A percentile compares a stretch with the other conserved stretches of the same genome.
Evolutionary conservation across 139 green algal species (phyloP).

Genomic region (Tetradesmus lagerheimii): DNA sequence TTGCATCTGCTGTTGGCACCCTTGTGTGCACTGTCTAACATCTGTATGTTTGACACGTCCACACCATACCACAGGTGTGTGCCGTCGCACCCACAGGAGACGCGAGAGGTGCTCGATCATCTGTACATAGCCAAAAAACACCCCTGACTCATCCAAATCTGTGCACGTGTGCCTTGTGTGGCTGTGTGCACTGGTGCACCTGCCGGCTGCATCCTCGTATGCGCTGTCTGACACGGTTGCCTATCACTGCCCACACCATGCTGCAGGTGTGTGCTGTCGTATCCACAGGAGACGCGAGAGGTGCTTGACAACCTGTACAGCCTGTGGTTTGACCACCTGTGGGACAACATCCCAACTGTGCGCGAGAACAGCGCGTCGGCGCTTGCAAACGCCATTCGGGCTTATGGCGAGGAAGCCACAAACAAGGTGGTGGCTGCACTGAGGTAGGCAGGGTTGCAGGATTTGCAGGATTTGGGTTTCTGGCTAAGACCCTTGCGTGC

Average conservation of each 20-base stretch:
- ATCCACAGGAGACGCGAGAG: conserved; percentile 65
- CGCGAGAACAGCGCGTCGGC: conserved; percentile 81
- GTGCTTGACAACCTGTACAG: conserved; percentile 73
- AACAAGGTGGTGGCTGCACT: conserved; percentile 55
- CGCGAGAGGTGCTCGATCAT: conserved; percentile 61
- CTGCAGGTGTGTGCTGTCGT: conserved; percentile 69
- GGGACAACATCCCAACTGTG: conserved; percentile 93
- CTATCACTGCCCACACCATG: not conserved
- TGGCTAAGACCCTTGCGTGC: not conserved
- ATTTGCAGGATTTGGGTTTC: not conserved
- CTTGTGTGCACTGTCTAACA: not conserved
- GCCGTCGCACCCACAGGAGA: conserved; percentile 71
- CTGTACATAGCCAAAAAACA: too few relatives aligned
- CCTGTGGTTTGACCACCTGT: conserved; percentile 88
- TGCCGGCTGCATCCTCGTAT: too few relatives aligned
- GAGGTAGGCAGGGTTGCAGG: not conserved
- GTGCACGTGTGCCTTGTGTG: too few relatives aligned
- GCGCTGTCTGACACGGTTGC: too few relatives aligned
- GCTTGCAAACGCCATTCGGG: conserved; percentile 65
- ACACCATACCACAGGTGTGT: conserved; percentile 58
- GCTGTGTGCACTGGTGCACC: too few relatives aligned
- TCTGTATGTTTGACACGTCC: too few relatives aligned
- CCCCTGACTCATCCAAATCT: too few relatives aligned
- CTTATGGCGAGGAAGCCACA: conserved; percentile 66
- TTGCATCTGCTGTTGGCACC: too few relatives aligned